Percentiles rank a stretch among this genome's conserved stretches.
These are phyloP conservation scores for Begonia loranthoides DNA, from an alignment of 306 rosid species.

Conservation along the genomic window DNA sequence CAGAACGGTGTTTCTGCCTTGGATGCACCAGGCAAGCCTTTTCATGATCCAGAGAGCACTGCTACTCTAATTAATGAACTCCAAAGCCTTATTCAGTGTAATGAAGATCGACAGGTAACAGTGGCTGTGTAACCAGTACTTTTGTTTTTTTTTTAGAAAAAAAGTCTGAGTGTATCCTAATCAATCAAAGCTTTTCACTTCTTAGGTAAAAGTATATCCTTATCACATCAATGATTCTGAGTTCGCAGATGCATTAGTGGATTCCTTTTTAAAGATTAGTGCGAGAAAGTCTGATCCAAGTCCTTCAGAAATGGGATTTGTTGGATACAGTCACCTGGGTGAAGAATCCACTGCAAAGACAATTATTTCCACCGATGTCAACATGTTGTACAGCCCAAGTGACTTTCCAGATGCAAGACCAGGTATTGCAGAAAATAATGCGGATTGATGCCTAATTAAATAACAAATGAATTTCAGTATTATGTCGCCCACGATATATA, in stretches of 20 bases:
- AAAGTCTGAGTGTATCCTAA: no score
- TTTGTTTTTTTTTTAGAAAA: no score
- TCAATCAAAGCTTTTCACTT: constrained; percentile 9
- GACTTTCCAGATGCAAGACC: constrained; percentile 80
- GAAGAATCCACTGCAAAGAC: constrained; percentile 19
- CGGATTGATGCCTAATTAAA: no score
- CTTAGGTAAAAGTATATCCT: constrained; percentile 63
- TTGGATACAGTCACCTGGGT: constrained; percentile 22
- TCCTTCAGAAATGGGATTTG: constrained; percentile 16
- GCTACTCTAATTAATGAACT: constrained; percentile 50
- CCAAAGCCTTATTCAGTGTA: constrained; percentile 39
- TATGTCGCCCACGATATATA: no score
- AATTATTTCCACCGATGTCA: constrained; percentile 18
- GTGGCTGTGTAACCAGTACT: no score
- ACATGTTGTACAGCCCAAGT: constrained; percentile 32
- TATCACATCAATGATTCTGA: constrained; percentile 75
- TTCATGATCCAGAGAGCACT: constrained; percentile 67
- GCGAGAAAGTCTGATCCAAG: constrained; percentile 19
- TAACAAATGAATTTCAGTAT: no score
- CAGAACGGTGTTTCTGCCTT: constrained; percentile 82
- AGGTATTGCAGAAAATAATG: constrained; percentile 26
- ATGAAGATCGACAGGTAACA: constrained; percentile 50
- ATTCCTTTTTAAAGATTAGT: constrained; percentile 64
- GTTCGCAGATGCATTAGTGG: constrained; percentile 65
- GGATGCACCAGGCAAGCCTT: constrained; percentile 73